phyloP scores from a whole-genome alignment of 2,329 filamentous ascomycete genomes.

The Daldinia sp. region DNA sequence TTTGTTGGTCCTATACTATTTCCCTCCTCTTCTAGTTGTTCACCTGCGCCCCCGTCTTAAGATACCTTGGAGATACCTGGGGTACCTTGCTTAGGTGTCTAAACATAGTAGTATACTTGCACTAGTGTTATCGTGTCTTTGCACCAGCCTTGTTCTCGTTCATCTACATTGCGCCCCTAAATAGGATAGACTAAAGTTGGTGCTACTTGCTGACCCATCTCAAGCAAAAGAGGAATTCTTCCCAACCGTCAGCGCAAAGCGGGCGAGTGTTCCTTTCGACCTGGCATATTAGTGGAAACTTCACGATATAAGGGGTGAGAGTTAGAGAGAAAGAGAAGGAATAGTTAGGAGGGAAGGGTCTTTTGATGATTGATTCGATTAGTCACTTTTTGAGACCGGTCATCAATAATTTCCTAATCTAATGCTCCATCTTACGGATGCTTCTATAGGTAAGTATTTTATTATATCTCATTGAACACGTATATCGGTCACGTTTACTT shows the following conservation, averaged over 20 bases:
- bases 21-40: neutral
- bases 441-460: constrained; percentile 38
- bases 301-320: constrained; percentile 1
- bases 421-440: constrained; percentile 33
- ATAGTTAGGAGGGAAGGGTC: neutral
- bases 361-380: constrained; percentile 29
- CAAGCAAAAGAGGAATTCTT: constrained; percentile 10
- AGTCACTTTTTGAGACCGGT: constrained; percentile 36
- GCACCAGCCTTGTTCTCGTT: neutral
- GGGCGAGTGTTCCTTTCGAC: constrained; percentile 8
- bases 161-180: neutral
- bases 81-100: neutral
- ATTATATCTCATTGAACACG: constrained; percentile 38
- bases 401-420: constrained; percentile 37
- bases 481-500: constrained; percentile 35
- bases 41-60: neutral
- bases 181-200: constrained; percentile 3
- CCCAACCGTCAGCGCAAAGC: neutral
- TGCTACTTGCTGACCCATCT: constrained; percentile 15
- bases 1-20: constrained; percentile 3
- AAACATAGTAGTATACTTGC: constrained; percentile 8
- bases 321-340: neutral
- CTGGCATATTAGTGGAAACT: neutral
- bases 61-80: neutral
- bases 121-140: neutral